phyloP scores from a whole-genome alignment of 2,329 filamentous ascomycete genomes.

The Biscogniauxia sp. region DNA sequence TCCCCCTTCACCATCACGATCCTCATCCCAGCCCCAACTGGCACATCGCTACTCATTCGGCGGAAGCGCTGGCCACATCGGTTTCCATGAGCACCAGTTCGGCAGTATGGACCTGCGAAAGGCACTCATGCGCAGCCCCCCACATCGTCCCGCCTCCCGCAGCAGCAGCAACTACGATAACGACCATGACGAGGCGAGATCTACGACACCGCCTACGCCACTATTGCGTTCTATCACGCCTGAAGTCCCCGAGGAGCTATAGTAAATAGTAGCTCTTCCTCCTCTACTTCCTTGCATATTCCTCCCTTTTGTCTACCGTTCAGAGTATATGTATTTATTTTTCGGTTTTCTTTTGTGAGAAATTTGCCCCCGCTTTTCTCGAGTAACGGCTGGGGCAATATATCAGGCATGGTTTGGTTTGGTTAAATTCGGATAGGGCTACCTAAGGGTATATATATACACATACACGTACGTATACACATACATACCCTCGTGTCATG shows the following conservation, averaged over 20 bases:
- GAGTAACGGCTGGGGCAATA: too few species aligned
- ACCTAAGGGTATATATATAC: background rate
- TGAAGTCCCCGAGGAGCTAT: background rate
- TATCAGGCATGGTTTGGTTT: background rate
- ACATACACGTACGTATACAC: background rate
- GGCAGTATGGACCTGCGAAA: slow-evolving; percentile 23
- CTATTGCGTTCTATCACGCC: background rate
- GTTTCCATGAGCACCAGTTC: slow-evolving; percentile 29
- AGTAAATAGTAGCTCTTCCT: background rate
- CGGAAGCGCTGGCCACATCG: slow-evolving; percentile 30
- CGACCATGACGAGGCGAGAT: background rate
- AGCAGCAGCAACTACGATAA: background rate
- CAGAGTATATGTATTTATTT: background rate
- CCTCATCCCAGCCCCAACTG: background rate
- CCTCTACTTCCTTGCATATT: background rate
- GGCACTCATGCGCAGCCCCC: slow-evolving; percentile 22
- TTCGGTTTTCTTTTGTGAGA: background rate
- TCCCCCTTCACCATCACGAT: background rate
- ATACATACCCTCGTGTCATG: background rate
- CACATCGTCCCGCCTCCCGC: slow-evolving; percentile 5
- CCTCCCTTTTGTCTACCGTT: background rate
- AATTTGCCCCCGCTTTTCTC: too few species aligned
- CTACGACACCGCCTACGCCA: background rate
- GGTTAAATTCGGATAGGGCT: background rate
- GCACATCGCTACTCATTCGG: slow-evolving; percentile 26